Evolutionary conservation across 2,329 filamentous ascomycete genomes (phyloP).

Genomic region (Drechslerella coelobrocha): DNA sequence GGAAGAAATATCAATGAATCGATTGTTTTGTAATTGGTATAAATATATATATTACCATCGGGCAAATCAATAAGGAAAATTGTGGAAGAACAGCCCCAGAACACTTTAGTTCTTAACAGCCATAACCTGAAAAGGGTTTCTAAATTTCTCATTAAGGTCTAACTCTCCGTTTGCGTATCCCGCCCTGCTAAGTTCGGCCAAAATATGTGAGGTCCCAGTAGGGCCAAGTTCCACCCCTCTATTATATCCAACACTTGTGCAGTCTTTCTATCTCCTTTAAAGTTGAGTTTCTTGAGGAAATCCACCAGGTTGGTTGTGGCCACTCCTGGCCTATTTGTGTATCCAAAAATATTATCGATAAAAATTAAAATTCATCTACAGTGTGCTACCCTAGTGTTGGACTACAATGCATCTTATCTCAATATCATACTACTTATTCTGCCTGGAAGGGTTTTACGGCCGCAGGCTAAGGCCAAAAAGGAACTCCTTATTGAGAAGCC

Average conservation of each 20-base stretch:
- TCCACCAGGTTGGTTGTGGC: background rate
- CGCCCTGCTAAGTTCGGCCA: background rate
- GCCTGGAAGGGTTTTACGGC: conserved; percentile 12
- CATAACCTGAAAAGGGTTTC: background rate
- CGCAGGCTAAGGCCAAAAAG: conserved; percentile 12
- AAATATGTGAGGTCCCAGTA: background rate
- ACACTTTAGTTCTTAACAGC: background rate
- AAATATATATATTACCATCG: background rate
- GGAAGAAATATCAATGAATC: background rate
- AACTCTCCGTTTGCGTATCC: background rate
- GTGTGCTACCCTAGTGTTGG: background rate
- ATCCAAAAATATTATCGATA: background rate
- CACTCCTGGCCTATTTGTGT: background rate
- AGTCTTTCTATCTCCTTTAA: background rate
- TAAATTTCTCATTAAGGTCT: background rate
- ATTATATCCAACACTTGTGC: background rate
- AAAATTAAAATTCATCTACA: background rate
- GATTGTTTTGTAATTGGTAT: background rate
- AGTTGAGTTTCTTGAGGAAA: background rate
- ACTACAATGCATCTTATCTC: conserved; percentile 1
- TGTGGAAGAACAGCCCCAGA: background rate
- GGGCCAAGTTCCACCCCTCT: background rate
- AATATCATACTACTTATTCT: conserved; percentile 6
- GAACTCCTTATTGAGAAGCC: conserved; percentile 5
- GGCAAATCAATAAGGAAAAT: background rate